Percentiles rank a stretch among this genome's conserved stretches.
phyloP scores from a whole-genome alignment of 78 protist genomes.

The Dictyostelium citrinum region DNA sequence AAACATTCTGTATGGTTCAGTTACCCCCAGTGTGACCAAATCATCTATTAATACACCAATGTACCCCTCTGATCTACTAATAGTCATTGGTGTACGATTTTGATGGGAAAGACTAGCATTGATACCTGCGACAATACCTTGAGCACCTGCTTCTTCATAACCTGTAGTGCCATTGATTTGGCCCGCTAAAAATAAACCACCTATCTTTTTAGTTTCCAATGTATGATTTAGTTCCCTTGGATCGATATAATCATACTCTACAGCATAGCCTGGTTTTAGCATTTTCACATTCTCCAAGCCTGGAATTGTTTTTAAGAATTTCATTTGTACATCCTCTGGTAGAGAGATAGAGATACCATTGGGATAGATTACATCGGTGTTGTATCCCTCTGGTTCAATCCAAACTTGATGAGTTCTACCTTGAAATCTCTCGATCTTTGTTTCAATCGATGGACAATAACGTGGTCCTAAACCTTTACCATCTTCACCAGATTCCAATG shows the following conservation, averaged over 20 bases:
- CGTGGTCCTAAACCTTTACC: conserved; percentile 92
- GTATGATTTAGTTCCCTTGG: conserved; percentile 85
- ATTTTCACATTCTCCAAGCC: conserved; percentile 85
- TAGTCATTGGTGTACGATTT: conserved; percentile 3
- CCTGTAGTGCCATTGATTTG: conserved; percentile 98
- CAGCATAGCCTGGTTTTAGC: conserved; percentile 91
- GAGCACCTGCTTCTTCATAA: conserved; percentile 92
- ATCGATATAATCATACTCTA: conserved; percentile 94
- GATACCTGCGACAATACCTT: conserved; percentile 93
- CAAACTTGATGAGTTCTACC: conserved; percentile 86
- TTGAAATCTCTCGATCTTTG: conserved; percentile 62
- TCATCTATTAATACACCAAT: conserved; percentile 96
- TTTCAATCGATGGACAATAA: conserved; percentile 95
- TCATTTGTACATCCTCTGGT: conserved; percentile 89
- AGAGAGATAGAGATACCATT: conserved; percentile 93
- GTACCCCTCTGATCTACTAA: conserved; percentile 86
- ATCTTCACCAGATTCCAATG: conserved; percentile 59
- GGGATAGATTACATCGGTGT: conserved; percentile 92
- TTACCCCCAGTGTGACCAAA: conserved; percentile 86
- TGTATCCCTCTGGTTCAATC: conserved; percentile 96
- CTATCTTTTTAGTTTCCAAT: conserved; percentile 85
- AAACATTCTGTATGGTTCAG: conserved; percentile 97
- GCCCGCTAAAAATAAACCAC: conserved; percentile 92
- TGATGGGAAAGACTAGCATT: conserved; percentile 87
- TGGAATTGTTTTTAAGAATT: conserved; percentile 73